Base-by-base conservation (phyloP, 345 rosid genomes). In the Nasturtium officinale region DNA sequence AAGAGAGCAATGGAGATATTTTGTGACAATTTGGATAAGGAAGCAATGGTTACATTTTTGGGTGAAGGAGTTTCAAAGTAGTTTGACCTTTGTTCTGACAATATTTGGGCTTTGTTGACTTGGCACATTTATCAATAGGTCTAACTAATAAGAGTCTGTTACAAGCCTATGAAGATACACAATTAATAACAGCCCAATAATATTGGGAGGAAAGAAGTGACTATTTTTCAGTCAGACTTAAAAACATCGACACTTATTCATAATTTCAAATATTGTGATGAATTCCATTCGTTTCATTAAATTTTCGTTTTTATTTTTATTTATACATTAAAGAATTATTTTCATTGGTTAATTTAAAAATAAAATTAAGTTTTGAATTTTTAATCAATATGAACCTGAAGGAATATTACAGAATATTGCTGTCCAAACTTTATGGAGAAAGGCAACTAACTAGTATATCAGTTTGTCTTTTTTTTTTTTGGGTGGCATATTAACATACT, bases 21-120 rank as follows among this genome's bases (percentile, higher is more conserved):
- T 2, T 68, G 33, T 42, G 81, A 38, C 61, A 78, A 13, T 58
- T 11, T 16, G 85, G 86, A 82, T 82, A 83, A 82, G 90, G 73
- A 48, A 67, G 69, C 65, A 62, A 77, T 72, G 77, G 81, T 58
- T 10, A 26, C 25, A 16, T 18, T 63, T 63, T 45, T 28, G 54
- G 45, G 25, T 28, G 62, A 33, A 1, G 15, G n/a, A 43, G 64
- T 33, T 72, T 58, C 63, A 63, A 33, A 20, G 48, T 30, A n/a
- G 47, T 72, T 38, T 13, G 63, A 62, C 62, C 3, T 10, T 18
- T 43, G 48, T 4, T 54, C 6, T 72, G 16, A 63, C 21, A 43
- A 0, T 62, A 46, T 9, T 57, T 74, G 72, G 61, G 72, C 26
- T 54, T 72, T 62, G 1, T n/a, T 52, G 25, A 51, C 16, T 53